phyloP scores from a whole-genome alignment of 495 filamentous ascomycete genomes.

The Talaromyces nanjingensis region DNA sequence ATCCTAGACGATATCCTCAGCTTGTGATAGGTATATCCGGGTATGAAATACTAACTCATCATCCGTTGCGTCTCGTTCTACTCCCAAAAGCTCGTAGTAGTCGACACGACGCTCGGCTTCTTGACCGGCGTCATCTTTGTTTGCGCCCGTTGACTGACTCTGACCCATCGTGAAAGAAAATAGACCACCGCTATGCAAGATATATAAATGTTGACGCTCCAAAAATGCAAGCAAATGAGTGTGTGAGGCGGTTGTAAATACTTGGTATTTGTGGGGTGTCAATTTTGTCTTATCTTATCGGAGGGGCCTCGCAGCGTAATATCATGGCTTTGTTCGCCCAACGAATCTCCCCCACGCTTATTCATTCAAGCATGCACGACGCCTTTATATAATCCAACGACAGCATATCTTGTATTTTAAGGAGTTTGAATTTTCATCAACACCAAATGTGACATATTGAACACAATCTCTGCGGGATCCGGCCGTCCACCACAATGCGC shows the following conservation, averaged over 20 bases:
- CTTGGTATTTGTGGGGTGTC: slow-evolving; percentile 10
- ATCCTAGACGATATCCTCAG: slow-evolving; percentile 32
- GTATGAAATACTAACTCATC: slow-evolving; percentile 57
- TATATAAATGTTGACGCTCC: background rate
- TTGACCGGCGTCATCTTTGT: slow-evolving; percentile 20
- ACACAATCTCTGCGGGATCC: background rate
- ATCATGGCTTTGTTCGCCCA: background rate
- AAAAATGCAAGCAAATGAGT: background rate
- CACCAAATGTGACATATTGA: background rate
- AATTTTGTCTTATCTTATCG: slow-evolving; percentile 17
- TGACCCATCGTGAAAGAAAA: slow-evolving; percentile 60
- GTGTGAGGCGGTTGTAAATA: background rate
- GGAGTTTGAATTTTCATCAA: background rate
- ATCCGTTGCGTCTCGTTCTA: slow-evolving; percentile 64
- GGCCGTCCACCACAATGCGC: background rate
- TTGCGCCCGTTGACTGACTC: slow-evolving; percentile 57
- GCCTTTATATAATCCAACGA: background rate
- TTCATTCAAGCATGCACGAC: background rate
- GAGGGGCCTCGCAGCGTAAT: background rate
- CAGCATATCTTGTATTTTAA: background rate
- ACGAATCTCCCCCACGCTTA: background rate
- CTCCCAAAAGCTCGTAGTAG: slow-evolving; percentile 83
- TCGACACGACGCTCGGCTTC: slow-evolving; percentile 54
- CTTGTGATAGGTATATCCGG: too few species aligned
- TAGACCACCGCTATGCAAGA: background rate